Base-by-base conservation (phyloP, 139 green algal species). In the Closterium sp. region DNA sequence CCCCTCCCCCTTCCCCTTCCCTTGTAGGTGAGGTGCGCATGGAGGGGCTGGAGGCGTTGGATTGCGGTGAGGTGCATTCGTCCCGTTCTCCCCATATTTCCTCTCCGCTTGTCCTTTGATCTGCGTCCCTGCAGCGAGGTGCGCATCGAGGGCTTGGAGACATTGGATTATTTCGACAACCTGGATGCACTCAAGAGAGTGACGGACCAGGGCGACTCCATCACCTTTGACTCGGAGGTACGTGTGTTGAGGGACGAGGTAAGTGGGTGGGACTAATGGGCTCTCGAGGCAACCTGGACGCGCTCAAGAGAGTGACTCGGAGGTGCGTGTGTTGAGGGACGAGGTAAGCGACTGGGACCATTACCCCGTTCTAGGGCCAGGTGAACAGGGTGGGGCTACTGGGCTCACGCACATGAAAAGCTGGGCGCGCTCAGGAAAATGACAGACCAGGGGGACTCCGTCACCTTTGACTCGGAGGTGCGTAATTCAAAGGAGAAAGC, bases 91-190 rank as follows among this genome's bases (percentile, higher is more conserved):
- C 23, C 25, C 16, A 9, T 9, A 30, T 84, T 7, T 19, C 21
- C 8, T 31, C 23, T 35, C 30, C 2, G 2, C 2, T 5, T 8
- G 86, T 76, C 16, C 21, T 90, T 12, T 12, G 12, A 21, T 90
- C 8, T 90, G 36, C 64, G 64, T 10, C 16, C 16, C 7, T 88
- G 76, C 90, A 93, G 88, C 38, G 90, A 93, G 83, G 91, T 92
- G 31, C 76, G 86, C 4, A 91, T 94, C 16, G 43, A 89, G 84
- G 90, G 90, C 4, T 36, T 94, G 43, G 34, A 94, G 85, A 88
- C 92, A 10, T 34, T 94, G 87, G 87, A 91, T 30, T 95, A 95
- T 84, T 81, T 92, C 34, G 93, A 95, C 90, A 94, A 90, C 38
- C 84, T 93, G 43, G 87, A 85, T 6, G 84, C 6, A 8, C 33